Evolutionary conservation across 2,329 filamentous ascomycete species (phyloP).

Genomic region (Pseudogymnoascus sp.): DNA sequence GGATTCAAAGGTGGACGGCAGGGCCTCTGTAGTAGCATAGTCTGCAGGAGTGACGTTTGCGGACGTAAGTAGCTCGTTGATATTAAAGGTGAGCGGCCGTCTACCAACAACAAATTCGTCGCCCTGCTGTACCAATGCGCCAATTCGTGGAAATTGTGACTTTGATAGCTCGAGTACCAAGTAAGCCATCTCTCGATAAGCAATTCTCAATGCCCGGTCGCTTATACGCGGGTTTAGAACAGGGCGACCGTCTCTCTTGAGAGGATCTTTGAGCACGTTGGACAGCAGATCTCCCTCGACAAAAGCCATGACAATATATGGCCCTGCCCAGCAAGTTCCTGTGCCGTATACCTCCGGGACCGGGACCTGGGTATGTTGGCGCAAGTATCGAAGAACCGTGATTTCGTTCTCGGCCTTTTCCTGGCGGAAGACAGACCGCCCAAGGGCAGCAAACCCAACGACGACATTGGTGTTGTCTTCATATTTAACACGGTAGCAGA

Average conservation of each 20-base stretch:
- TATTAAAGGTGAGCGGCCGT: conserved; percentile 34
- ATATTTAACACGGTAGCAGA: conserved; percentile 26
- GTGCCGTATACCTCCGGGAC: conserved; percentile 9
- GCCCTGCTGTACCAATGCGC: conserved; percentile 27
- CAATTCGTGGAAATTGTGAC: conserved; percentile 31
- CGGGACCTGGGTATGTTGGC: conserved; percentile 17
- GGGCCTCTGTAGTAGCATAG: conserved; percentile 13
- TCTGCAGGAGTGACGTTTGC: conserved; percentile 13
- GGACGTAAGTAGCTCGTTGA: conserved; percentile 31
- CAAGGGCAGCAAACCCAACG: conserved; percentile 25
- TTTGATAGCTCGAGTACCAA: conserved; percentile 33
- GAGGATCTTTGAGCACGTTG: conserved; percentile 20
- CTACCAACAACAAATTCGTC: conserved; percentile 24
- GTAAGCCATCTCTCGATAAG: conserved; percentile 35
- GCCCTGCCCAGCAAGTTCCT: conserved; percentile 3
- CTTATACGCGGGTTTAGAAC: conserved; percentile 29
- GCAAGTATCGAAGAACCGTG: conserved; percentile 22
- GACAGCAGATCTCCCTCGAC: conserved; percentile 22
- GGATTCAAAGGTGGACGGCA: conserved; percentile 24
- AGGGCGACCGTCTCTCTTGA: conserved; percentile 20
- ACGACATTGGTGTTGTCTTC: conserved; percentile 20
- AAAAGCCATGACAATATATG: conserved; percentile 16
- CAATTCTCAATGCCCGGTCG: conserved; percentile 26
- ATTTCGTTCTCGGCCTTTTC: conserved; percentile 27
- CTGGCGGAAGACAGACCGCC: conserved; percentile 21